Base-by-base conservation (phyloP, 768 basidiomycete species). In the Leccinum ochraceum region DNA sequence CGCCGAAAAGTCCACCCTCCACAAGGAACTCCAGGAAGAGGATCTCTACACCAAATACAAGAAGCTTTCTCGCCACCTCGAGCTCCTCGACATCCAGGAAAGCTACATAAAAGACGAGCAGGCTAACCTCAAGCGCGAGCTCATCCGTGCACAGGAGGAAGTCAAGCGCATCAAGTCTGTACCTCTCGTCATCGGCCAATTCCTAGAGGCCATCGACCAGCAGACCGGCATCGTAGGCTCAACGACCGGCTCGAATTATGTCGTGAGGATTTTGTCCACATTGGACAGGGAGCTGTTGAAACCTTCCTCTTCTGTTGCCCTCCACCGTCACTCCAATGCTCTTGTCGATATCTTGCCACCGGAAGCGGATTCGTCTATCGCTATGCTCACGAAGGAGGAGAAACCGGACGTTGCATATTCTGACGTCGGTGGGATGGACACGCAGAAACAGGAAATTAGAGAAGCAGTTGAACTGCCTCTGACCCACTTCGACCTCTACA, bases 21-120 rank as follows among this genome's bases (percentile, higher is more conserved):
- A 89, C 74, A 88, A 90, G 66, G 92, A 95, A 67, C 81, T 96
- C 34, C 93, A 95, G 69, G 79, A 85, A 60, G 92, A 98, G 78
- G 97, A 98, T 77, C 79, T 98, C 62, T 99, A 98, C 74, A 87
- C 92, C 76, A 97, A 95, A 75, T 97, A 93, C 86, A 96, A 97
- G 84, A 94, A 94, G 71, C 89, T 99, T 54, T 85, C 92, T 56
- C 89, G 94, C 53, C 96, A 99, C 70, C 82, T 95, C 36, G 95
- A 99, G 71, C 94, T 99, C 80, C 86, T 98, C 39, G 90, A 93
- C 56, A 93, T 94, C 28, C 89, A 90, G 69, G 92, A 98, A 77
- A 91, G 90, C 77, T 99, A 98, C 74, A 97, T 99, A 77, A 96
- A 98, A 74, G 96, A 99, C 68, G 97, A 99, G 75, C 95, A 97